Percentiles rank a stretch among this genome's conserved stretches.
Conservation (phyloP, 108 stramenopile species). For the Cyclotella atomus region DNA sequence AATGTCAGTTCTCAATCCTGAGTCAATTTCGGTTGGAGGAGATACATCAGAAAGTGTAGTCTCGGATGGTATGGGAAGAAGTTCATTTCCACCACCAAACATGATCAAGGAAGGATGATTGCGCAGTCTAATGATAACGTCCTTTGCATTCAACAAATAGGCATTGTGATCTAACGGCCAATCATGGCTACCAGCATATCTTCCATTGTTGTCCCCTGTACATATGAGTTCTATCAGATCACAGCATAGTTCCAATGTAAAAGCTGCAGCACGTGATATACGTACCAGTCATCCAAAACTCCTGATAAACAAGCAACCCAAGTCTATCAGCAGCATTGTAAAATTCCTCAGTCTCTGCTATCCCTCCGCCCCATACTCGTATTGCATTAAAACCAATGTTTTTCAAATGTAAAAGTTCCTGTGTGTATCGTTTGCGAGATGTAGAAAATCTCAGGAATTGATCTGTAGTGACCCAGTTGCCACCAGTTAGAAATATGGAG, state of each 20-base stretch:
- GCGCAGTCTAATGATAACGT: slow-evolving; percentile 43
- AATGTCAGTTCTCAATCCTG: slow-evolving; percentile 19
- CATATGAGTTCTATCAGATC: background rate
- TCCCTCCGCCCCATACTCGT: slow-evolving; percentile 83
- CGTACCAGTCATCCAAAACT: slow-evolving; percentile 65
- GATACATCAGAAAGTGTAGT: slow-evolving; percentile 4
- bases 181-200: slow-evolving; percentile 52
- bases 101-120: slow-evolving; percentile 50
- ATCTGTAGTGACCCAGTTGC: slow-evolving; percentile 68
- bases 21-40: slow-evolving; percentile 32
- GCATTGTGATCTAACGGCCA: slow-evolving; percentile 52
- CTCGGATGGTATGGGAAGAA: slow-evolving; percentile 26
- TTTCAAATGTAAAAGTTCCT: slow-evolving; percentile 42
- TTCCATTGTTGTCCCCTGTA: slow-evolving; percentile 65
- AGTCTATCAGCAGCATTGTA: slow-evolving; percentile 72
- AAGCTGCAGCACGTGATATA: background rate
- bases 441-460: slow-evolving; percentile 48
- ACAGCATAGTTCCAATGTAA: too few relatives aligned
- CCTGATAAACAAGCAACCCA: slow-evolving; percentile 74
- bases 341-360: slow-evolving; percentile 60
- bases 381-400: slow-evolving; percentile 58
- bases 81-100: slow-evolving; percentile 60
- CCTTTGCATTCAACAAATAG: slow-evolving; percentile 39
- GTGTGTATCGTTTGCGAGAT: slow-evolving; percentile 31
- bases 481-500: slow-evolving; percentile 52